phyloP scores from a whole-genome alignment of 2,329 filamentous ascomycete species.

The Cladosporium sp. region DNA sequence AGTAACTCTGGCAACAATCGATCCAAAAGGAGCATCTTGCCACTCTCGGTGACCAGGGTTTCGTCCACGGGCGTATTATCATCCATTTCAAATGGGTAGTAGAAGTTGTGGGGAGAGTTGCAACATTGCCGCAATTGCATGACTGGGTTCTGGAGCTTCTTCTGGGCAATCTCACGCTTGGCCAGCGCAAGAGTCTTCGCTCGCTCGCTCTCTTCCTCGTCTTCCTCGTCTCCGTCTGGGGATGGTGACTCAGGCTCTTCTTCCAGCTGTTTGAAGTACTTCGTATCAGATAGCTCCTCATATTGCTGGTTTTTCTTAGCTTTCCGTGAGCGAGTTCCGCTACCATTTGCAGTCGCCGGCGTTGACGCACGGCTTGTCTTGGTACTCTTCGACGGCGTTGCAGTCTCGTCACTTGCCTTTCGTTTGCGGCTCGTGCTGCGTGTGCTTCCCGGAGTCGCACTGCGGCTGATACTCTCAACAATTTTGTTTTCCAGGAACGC shows the following conservation, averaged over 20 bases:
- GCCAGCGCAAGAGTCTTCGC: slow-evolving; percentile 67
- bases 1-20: slow-evolving; percentile 74
- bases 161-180: slow-evolving; percentile 79
- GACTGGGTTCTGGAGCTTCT: slow-evolving; percentile 88
- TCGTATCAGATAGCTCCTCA: slow-evolving; percentile 69
- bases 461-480: slow-evolving; percentile 54
- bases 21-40: slow-evolving; percentile 94
- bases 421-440: slow-evolving; percentile 51
- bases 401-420: slow-evolving; percentile 39
- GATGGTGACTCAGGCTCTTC: slow-evolving; percentile 45
- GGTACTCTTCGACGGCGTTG: slow-evolving; percentile 60
- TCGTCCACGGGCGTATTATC: slow-evolving; percentile 62
- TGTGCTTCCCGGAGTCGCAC: slow-evolving; percentile 43
- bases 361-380: slow-evolving; percentile 72
- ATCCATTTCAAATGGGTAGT: slow-evolving; percentile 71
- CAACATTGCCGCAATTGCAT: slow-evolving; percentile 89
- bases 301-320: slow-evolving; percentile 53
- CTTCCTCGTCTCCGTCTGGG: slow-evolving; percentile 35
- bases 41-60: slow-evolving; percentile 75
- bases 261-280: slow-evolving; percentile 74
- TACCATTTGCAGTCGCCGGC: slow-evolving; percentile 50
- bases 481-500: slow-evolving; percentile 68
- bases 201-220: slow-evolving; percentile 58
- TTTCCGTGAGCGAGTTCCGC: slow-evolving; percentile 48
- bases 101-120: slow-evolving; percentile 94